Evolutionary conservation across 352 stramenopile species (phyloP), one percentile per base, ranked within the genome.

Genomic region (Phytophthora citricola): DNA sequence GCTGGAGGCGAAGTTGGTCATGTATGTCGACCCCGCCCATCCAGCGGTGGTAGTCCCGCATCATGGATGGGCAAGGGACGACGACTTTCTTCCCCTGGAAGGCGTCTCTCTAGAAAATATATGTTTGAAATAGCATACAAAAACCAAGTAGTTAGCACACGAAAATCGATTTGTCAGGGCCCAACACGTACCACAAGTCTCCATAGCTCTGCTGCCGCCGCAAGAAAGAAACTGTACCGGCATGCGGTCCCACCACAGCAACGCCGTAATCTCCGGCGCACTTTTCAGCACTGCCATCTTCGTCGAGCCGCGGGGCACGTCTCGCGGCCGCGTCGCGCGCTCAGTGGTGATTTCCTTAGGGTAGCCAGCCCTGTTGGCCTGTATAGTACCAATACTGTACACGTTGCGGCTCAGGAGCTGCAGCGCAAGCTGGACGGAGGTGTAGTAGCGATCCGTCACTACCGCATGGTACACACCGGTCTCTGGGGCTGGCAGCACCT

Each of bases 21-120:
- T 75, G 60, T 24, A 59, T 39, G 49, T 65, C 53, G 14, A 60
- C 34, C 61, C n/a, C n/a, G n/a, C n/a, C n/a, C n/a, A n/a, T n/a
- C n/a, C n/a, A n/a, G n/a, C n/a, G n/a, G n/a, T n/a, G 58, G 15
- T 66, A 66, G 6, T 58, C 29, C 12, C 40, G 58, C 17, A 58
- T 36, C 15, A 66, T 54, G 15, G 47, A 51, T 47, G 58, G 58
- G 38, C 47, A 58, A 11, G 39, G 48, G 27, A 66, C 29, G 3
- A 57, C 38, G 5, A 56, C 45, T 43, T 56, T 63, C 43, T 50
- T 58, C 1, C 47, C 40, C 48, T 12, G 5, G 47, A 2, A 65
- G 39, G 3, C 58, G 47, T 8, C 47, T 17, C 47, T 53, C 47
- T 58, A 17, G 17, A 11, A 34, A 10, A 32, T 1, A 48, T 15